These are phyloP conservation scores for Aristolochia californica DNA, from an alignment of 164 flowering plant species.

Conservation along the genomic window DNA sequence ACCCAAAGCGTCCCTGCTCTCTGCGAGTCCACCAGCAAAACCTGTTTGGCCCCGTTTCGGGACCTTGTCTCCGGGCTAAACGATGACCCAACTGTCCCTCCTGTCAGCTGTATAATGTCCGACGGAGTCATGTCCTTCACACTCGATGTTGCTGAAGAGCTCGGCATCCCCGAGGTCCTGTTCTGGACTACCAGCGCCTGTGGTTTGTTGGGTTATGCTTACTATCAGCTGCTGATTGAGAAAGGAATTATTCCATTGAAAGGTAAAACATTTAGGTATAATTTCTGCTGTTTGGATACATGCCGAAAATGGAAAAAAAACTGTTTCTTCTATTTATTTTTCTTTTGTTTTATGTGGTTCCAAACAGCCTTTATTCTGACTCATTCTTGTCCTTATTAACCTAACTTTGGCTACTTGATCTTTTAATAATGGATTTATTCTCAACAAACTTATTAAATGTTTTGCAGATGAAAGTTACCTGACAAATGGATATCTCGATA, in stretches of 20 bases:
- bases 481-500: constrained; percentile 28
- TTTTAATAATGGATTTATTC: too few relatives aligned
- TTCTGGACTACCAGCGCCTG: constrained; percentile 38
- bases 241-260: constrained; percentile 39
- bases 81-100: constrained; percentile 16
- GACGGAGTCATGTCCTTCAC: constrained; percentile 42
- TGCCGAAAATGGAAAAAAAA: too few relatives aligned
- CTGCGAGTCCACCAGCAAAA: constrained; percentile 23
- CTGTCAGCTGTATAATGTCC: constrained; percentile 27
- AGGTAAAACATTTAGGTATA: constrained; percentile 25
- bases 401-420: too few relatives aligned
- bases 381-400: too few relatives aligned
- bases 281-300: too few relatives aligned
- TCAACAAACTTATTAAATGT: too few relatives aligned
- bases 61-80: constrained; percentile 23
- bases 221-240: constrained; percentile 15
- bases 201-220: constrained; percentile 21
- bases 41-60: constrained; percentile 18
- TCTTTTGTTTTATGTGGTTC: too few relatives aligned
- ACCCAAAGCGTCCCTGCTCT: constrained; percentile 36
- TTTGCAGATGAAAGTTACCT: constrained; percentile 25
- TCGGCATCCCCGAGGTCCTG: constrained; percentile 27
- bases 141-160: constrained; percentile 21
- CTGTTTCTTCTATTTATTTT: too few relatives aligned
- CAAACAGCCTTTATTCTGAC: too few relatives aligned